A percentile compares a stretch with the other conserved stretches of the same genome.
Conservation (phyloP, 768 basidiomycete species). For the Termitomyces sp. region DNA sequence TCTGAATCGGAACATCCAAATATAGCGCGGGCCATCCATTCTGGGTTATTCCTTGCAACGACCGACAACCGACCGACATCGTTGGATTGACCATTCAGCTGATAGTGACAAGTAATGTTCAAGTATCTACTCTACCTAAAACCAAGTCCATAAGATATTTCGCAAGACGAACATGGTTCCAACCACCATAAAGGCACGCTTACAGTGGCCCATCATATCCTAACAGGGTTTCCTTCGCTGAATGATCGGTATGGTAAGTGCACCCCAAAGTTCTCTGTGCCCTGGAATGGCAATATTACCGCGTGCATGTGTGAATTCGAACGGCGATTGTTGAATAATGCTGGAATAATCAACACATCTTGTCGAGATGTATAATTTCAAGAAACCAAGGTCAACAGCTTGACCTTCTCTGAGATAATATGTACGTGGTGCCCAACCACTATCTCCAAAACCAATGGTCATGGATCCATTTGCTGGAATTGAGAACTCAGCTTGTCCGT, state of each 20-base stretch:
- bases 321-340: constrained; percentile 34
- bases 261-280: not conserved
- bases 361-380: constrained; percentile 43
- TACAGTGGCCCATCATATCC: no score
- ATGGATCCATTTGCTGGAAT: constrained; percentile 10
- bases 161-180: no score
- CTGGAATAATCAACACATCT: constrained; percentile 31
- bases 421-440: constrained; percentile 29
- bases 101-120: no score
- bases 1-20: no score
- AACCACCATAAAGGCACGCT: no score
- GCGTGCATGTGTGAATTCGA: constrained; percentile 13
- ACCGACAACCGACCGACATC: no score
- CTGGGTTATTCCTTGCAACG: no score
- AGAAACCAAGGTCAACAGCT: constrained; percentile 37
- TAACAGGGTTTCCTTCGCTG: not conserved
- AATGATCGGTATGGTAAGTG: not conserved
- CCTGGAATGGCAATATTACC: not conserved
- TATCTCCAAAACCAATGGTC: constrained; percentile 42
- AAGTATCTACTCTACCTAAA: no score
- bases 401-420: constrained; percentile 31
- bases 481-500: not conserved
- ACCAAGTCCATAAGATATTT: no score
- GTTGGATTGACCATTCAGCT: no score
- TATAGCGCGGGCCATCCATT: no score